These are phyloP conservation scores for Alternaria rosae DNA, from an alignment of 2,329 filamentous ascomycete species.

Conservation along the genomic window DNA sequence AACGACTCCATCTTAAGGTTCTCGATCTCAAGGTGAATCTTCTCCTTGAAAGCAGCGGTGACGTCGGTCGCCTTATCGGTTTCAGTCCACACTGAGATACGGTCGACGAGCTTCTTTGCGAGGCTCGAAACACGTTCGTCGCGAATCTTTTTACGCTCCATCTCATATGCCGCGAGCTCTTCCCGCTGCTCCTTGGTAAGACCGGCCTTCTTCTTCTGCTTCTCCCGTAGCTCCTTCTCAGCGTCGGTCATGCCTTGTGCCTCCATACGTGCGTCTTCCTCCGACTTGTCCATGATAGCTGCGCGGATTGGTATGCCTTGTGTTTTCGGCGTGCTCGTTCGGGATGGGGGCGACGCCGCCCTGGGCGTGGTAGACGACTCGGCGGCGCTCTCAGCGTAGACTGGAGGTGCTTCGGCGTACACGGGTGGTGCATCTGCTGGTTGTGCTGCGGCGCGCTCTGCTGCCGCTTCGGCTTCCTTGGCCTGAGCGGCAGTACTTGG, in stretches of 20 bases:
- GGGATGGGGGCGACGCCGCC: slow-evolving; percentile 48
- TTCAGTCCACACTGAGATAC: slow-evolving; percentile 94
- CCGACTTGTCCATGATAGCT: slow-evolving; percentile 86
- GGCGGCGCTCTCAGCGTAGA: slow-evolving; percentile 56
- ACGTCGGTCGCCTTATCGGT: slow-evolving; percentile 89
- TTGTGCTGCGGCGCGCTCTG: slow-evolving; percentile 48
- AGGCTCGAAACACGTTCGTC: slow-evolving; percentile 90
- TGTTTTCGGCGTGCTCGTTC: slow-evolving; percentile 60
- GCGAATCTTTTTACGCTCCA: slow-evolving; percentile 81
- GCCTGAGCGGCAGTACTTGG: slow-evolving; percentile 51
- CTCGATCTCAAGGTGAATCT: slow-evolving; percentile 93
- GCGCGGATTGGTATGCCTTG: slow-evolving; percentile 75
- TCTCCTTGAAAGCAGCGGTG: slow-evolving; percentile 88
- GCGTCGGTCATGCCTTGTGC: slow-evolving; percentile 72
- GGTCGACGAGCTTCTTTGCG: slow-evolving; percentile 83
- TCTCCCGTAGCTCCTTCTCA: slow-evolving; percentile 77
- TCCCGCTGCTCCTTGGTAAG: slow-evolving; percentile 92
- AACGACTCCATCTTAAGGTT: slow-evolving; percentile 99
- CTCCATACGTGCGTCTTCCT: slow-evolving; percentile 74
- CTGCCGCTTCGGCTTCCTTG: slow-evolving; percentile 52
- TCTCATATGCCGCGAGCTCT: slow-evolving; percentile 85
- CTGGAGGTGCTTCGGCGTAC: slow-evolving; percentile 47
- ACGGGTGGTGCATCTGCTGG: slow-evolving; percentile 46
- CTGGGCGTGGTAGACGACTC: slow-evolving; percentile 38
- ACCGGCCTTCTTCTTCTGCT: slow-evolving; percentile 88